These are phyloP conservation scores for Penicillium desertorum DNA, from an alignment of 495 filamentous ascomycete genomes.

Conservation along the genomic window DNA sequence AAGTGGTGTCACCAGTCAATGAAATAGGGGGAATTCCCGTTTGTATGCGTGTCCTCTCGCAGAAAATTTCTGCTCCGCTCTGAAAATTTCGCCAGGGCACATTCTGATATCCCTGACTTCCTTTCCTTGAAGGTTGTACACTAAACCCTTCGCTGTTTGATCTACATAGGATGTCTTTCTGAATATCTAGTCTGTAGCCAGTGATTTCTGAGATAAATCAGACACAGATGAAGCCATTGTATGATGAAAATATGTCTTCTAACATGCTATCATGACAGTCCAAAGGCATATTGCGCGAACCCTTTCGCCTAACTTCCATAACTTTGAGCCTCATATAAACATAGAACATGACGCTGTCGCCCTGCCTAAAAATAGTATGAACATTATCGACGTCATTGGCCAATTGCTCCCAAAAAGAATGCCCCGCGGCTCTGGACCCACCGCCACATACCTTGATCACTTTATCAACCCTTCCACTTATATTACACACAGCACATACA, in stretches of 20 bases:
- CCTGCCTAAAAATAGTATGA: conserved; percentile 7
- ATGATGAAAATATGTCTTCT: neutral
- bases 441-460: conserved; percentile 3
- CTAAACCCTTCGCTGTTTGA: neutral
- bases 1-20: neutral
- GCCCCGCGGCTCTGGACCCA: conserved; percentile 13
- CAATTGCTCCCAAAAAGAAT: neutral
- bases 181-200: neutral
- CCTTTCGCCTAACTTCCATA: neutral
- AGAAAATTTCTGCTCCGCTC: neutral
- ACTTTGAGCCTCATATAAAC: neutral
- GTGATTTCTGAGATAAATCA: neutral
- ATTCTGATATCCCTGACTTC: neutral
- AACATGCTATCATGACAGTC: neutral
- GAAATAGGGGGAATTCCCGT: too few relatives aligned
- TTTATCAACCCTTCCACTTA: neutral
- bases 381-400: conserved; percentile 4
- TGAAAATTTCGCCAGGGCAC: neutral
- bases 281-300: neutral
- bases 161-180: neutral
- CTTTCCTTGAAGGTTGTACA: neutral
- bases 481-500: neutral
- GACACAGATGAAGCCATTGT: neutral
- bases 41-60: neutral
- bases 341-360: neutral